Evolutionary conservation across 192 early-diverging fungal genomes (phyloP).

Genomic region (Coemansia sp.): DNA sequence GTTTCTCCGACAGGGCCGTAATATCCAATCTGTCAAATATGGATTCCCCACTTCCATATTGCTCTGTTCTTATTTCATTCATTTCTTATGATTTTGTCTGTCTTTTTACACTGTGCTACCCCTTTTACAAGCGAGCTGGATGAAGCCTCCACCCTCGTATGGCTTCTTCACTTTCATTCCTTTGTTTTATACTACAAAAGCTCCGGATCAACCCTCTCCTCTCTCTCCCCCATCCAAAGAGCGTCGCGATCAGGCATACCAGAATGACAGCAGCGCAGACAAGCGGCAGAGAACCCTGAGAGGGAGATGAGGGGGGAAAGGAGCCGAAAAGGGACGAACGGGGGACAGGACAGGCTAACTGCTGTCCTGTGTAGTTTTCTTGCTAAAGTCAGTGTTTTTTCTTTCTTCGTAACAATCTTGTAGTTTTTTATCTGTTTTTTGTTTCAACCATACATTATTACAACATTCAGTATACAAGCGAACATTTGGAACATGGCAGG

Average conservation of each 20-base stretch:
- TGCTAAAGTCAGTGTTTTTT: too few species aligned
- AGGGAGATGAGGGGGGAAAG: neutral
- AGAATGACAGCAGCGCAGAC: neutral
- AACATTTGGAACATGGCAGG: too few species aligned
- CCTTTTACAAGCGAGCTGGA: neutral
- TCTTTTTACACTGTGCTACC: conserved; percentile 3
- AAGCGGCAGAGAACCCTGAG: neutral
- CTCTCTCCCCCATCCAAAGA: too few species aligned
- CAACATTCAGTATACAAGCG: neutral
- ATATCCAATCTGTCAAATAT: neutral
- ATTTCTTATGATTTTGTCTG: neutral
- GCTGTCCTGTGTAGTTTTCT: too few species aligned
- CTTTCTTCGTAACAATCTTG: neutral
- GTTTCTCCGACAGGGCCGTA: neutral
- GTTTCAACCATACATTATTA: neutral
- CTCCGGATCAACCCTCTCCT: neutral
- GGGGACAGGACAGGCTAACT: too few species aligned
- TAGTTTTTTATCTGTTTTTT: neutral
- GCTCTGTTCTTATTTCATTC: neutral
- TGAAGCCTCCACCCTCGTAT: neutral
- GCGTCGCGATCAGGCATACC: too few species aligned
- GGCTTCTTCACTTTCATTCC: neutral
- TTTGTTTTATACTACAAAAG: neutral
- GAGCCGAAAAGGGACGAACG: too few species aligned
- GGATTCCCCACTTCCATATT: neutral